phyloP scores from a whole-genome alignment of 1,284 basidiomycete species.

The Cryptococcus jaspeensis region DNA sequence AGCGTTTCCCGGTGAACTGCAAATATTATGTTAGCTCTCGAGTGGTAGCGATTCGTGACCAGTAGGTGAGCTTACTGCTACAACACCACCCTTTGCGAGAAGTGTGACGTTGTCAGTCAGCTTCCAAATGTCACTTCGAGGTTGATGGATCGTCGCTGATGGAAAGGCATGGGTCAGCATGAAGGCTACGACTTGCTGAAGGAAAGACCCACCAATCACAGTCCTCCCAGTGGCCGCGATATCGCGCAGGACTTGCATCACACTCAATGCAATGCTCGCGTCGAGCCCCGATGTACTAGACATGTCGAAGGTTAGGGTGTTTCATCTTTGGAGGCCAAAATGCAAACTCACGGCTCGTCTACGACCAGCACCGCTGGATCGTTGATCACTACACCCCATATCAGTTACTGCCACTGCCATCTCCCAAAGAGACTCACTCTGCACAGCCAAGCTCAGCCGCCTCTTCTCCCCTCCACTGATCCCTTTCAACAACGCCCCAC shows the following conservation, averaged over 20 bases:
- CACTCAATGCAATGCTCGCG: conserved; percentile 54
- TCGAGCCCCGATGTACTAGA: conserved; percentile 54
- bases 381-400: conserved; percentile 46
- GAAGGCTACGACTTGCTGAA: not conserved
- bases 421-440: conserved; percentile 39
- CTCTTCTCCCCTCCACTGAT: conserved; percentile 60
- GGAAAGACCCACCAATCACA: conserved; percentile 49
- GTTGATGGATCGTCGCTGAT: conserved; percentile 59
- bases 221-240: conserved; percentile 58
- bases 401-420: not conserved
- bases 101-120: conserved; percentile 56
- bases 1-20: conserved; percentile 33
- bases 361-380: conserved; percentile 55
- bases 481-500: conserved; percentile 56
- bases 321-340: not conserved
- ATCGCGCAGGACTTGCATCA: conserved; percentile 52
- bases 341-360: conserved; percentile 49
- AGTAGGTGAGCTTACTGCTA: conserved; percentile 37
- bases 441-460: conserved; percentile 57
- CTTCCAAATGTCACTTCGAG: conserved; percentile 56
- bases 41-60: not conserved
- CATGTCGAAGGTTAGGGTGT: not conserved
- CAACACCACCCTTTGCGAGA: conserved; percentile 56
- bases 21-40: not conserved
- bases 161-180: conserved; percentile 2